A percentile compares a stretch with the other conserved stretches of the same genome.
phyloP scores from a whole-genome alignment of 768 basidiomycete species.

The Galerina sulciceps region DNA sequence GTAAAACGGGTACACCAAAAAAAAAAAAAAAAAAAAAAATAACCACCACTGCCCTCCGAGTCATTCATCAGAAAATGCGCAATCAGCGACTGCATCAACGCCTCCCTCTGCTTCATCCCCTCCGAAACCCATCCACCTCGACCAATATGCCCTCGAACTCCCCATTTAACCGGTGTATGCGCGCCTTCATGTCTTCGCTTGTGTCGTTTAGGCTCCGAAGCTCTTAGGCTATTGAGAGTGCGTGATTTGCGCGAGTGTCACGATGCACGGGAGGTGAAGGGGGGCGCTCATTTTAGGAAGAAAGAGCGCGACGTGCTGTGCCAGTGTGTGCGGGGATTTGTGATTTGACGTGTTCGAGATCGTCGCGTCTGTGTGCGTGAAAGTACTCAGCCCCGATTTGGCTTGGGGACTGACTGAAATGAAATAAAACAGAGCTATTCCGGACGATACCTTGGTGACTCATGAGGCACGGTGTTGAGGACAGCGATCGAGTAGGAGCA shows the following conservation, averaged over 20 bases:
- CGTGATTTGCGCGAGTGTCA: too few relatives aligned
- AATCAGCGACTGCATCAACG: constrained; percentile 79
- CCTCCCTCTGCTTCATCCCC: constrained; percentile 77
- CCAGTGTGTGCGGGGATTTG: constrained; percentile 58
- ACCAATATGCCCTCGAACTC: constrained; percentile 41
- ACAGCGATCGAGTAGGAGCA: too few relatives aligned
- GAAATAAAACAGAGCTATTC: too few relatives aligned
- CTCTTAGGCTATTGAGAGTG: too few relatives aligned
- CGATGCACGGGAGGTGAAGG: too few relatives aligned
- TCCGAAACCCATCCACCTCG: constrained; percentile 41
- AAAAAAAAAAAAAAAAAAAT: too few relatives aligned
- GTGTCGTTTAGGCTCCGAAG: constrained; percentile 33
- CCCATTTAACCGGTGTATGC: constrained; percentile 38
- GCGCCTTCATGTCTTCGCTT: constrained; percentile 34
- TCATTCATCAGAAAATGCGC: constrained; percentile 80
- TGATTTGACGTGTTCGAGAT: constrained; percentile 64
- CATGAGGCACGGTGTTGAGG: too few relatives aligned
- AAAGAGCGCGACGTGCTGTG: constrained; percentile 12
- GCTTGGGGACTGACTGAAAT: too few relatives aligned
- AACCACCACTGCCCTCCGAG: constrained; percentile 47
- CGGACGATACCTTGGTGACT: too few relatives aligned
- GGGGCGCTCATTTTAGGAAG: background rate
- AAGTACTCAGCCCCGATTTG: too few relatives aligned
- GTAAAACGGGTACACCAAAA: too few relatives aligned
- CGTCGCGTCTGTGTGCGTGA: constrained; percentile 55